These are phyloP conservation scores for Monilinia vaccinii-corymbosi DNA, from an alignment of 2,329 filamentous ascomycete species.

Conservation along the genomic window DNA sequence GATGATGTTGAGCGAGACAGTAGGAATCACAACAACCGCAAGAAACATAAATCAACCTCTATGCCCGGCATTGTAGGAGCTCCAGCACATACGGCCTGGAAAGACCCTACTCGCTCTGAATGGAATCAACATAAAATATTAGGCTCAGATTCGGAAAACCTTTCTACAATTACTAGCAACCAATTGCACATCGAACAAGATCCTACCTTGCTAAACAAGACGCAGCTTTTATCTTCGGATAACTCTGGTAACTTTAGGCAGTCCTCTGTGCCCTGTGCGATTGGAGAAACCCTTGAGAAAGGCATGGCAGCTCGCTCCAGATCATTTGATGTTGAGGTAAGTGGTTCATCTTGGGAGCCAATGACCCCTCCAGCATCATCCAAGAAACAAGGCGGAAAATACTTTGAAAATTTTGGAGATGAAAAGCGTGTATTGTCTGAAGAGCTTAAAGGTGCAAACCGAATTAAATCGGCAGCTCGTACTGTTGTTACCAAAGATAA, in stretches of 20 bases:
- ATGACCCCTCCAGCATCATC: background rate
- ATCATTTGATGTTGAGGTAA: background rate
- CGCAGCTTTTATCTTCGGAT: background rate
- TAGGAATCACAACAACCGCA: background rate
- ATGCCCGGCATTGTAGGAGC: background rate
- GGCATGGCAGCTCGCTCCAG: background rate
- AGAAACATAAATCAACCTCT: background rate
- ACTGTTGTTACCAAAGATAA: background rate
- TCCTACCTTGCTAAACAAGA: background rate
- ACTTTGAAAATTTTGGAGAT: background rate
- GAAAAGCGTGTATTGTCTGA: background rate
- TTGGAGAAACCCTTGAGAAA: background rate
- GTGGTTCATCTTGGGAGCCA: background rate
- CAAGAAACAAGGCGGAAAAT: background rate
- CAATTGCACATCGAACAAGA: background rate
- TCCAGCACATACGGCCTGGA: background rate
- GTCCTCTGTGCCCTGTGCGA: background rate
- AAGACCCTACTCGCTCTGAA: background rate
- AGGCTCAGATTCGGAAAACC: background rate
- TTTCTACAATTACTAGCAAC: background rate
- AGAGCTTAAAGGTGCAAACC: background rate
- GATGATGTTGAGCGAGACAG: background rate
- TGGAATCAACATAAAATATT: background rate
- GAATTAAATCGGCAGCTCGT: background rate
- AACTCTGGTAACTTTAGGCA: background rate